Base-by-base conservation (phyloP, 176 grass and related monocot genomes). In the Pontederia paniculata region DNA sequence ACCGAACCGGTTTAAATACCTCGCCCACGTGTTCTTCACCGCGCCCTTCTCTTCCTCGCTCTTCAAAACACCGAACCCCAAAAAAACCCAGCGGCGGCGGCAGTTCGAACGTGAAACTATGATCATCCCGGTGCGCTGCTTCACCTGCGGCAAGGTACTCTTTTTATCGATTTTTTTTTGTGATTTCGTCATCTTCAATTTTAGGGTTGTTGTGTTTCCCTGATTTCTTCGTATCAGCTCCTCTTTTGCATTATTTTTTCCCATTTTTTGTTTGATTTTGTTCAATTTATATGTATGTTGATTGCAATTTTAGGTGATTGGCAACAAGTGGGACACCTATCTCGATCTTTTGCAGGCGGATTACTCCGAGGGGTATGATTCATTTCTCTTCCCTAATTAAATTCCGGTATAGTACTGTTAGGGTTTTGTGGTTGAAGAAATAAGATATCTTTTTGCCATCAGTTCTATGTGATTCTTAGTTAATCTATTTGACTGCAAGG, bases 81-180 rank as follows among this genome's bases (percentile, higher is more conserved):
- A 2, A 37, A 37, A 37, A 37, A 2, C 28, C 28, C 28, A 37
- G 28, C 3, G 28, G 28, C 28, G 7, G 28, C 3, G 28, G 28
- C 28, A 37, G 7, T 6, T 37, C 28, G 5, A 37, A 6, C 28
- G 28, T 2, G 28, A 37, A 37, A 6, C 28, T 37, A 98, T 98
- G 93, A 98, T 98, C 80, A 98, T 98, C 23, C 83, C 93, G 0
- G 86, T 98, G 14, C 77, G 86, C 58, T 96, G 85, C 79, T 96
- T 96, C 90, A 96, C 85, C 55, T 89, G 90, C 48, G 85, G 85
- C 21, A 96, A 89, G 85, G 90, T 95, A 31, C 28, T 0, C 0
- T 19, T 12, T 13, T 15, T 42, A 14, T 46, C 43, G 8, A 1
- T 7, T 20, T 8, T 5, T 4, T 10, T 10, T 10, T 10, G 37